Evolutionary conservation across 129 eudicot genomes (phyloP).

Genomic region (Erigeron canadensis): DNA sequence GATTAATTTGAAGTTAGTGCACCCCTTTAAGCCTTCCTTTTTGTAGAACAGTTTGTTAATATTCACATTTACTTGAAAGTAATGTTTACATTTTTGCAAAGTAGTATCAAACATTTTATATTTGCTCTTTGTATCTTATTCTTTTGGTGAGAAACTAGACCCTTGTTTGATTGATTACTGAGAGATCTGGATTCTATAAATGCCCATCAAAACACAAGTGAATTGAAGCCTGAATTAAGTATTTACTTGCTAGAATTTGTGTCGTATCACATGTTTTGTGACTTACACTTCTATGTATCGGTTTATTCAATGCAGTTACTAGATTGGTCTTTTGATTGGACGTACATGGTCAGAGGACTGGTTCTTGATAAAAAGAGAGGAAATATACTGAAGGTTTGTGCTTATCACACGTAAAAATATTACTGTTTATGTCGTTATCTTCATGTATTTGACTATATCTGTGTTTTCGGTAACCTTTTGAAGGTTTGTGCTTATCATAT

Average conservation of each 20-base stretch:
- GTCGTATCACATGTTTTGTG: not conserved
- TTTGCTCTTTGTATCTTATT: not conserved
- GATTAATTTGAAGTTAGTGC: not conserved
- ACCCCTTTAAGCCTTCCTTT: not conserved
- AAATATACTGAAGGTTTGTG: conserved; percentile 87
- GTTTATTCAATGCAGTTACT: conserved; percentile 54
- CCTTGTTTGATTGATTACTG: conserved; percentile 8
- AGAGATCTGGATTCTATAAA: not conserved
- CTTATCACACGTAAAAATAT: not conserved
- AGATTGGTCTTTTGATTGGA: conserved; percentile 93
- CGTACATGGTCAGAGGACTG: conserved; percentile 93
- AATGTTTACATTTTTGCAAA: not conserved
- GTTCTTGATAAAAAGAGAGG: conserved; percentile 96
- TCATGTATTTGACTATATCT: conserved; percentile 4
- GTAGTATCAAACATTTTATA: not conserved
- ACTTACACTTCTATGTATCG: not conserved
- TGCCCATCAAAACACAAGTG: not conserved
- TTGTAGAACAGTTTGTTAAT: conserved; percentile 1
- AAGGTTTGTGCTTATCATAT: conserved; percentile 57
- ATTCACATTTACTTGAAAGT: conserved; percentile 7
- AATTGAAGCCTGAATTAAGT: not conserved
- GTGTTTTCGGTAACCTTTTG: conserved; percentile 15
- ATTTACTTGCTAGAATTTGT: not conserved
- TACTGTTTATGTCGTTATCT: conserved; percentile 12
- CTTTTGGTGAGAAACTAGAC: conserved; percentile 12